These are phyloP conservation scores for Phycomyces blakesleeanus DNA, from an alignment of 192 early-diverging fungal species.

Conservation along the genomic window DNA sequence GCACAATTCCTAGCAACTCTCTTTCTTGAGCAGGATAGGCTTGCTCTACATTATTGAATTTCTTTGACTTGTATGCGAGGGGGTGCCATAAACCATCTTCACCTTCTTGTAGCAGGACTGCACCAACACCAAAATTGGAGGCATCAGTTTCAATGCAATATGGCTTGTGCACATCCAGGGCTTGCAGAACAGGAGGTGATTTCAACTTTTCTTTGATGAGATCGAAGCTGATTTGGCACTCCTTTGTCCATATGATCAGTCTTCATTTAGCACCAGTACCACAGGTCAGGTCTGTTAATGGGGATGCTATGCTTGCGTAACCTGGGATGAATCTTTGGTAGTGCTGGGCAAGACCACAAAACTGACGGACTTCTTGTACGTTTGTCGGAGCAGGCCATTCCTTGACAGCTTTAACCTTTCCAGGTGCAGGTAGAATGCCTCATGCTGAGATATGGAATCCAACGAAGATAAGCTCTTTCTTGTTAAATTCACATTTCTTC, in stretches of 20 bases:
- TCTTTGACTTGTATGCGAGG: constrained; percentile 32
- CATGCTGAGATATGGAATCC: constrained; percentile 18
- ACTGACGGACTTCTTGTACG: constrained; percentile 11
- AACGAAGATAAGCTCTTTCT: constrained; percentile 15
- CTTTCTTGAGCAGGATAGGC: constrained; percentile 31
- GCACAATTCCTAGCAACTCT: constrained; percentile 7
- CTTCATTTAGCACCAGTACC: constrained; percentile 8
- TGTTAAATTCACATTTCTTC: constrained; percentile 16
- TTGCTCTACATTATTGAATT: constrained; percentile 20
- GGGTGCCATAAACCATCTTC: constrained; percentile 19
- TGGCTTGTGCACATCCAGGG: constrained; percentile 5
- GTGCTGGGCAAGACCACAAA: constrained; percentile 21
- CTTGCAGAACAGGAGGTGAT: not conserved
- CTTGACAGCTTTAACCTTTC: constrained; percentile 16
- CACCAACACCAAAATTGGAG: no score
- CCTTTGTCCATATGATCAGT: constrained; percentile 3
- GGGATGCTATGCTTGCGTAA: constrained; percentile 14
- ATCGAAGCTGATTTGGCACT: constrained; percentile 6
- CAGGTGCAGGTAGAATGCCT: constrained; percentile 21
- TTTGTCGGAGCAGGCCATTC: constrained; percentile 17
- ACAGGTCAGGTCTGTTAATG: constrained; percentile 9
- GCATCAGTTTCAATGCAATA: not conserved
- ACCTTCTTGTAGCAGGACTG: not conserved
- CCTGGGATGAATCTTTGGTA: constrained; percentile 20
- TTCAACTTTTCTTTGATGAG: not conserved